These are phyloP conservation scores for Priceomyces haplophilus DNA, from an alignment of 805 yeast species.

Conservation along the genomic window DNA sequence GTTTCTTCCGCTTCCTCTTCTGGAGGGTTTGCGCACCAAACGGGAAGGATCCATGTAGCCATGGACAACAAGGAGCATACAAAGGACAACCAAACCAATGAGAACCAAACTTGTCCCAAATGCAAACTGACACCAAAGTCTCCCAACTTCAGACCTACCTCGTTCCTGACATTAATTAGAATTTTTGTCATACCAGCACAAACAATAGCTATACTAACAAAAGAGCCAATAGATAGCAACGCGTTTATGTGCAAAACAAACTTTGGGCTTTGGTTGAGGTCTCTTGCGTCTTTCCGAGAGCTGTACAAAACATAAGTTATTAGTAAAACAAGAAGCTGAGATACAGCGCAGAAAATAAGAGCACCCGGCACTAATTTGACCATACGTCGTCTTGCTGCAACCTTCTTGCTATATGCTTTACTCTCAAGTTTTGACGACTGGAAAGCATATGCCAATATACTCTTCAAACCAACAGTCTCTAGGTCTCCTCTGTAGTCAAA, in stretches of 20 bases:
- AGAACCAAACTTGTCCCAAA: slow-evolving; percentile 42
- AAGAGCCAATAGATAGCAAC: slow-evolving; percentile 32
- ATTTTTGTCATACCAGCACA: slow-evolving; percentile 27
- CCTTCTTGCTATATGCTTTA: slow-evolving; percentile 8
- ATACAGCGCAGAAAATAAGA: slow-evolving; percentile 22
- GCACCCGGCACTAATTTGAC: slow-evolving; percentile 25
- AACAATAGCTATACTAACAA: slow-evolving; percentile 27
- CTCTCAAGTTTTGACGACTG: slow-evolving; percentile 14
- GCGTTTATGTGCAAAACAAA: slow-evolving; percentile 37
- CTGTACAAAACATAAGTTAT: slow-evolving; percentile 36
- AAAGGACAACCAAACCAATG: slow-evolving; percentile 38
- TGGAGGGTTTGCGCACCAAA: slow-evolving; percentile 53
- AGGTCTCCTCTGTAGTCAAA: slow-evolving; percentile 48
- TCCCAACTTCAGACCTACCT: slow-evolving; percentile 32
- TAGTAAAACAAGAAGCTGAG: slow-evolving; percentile 28
- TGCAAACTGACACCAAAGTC: slow-evolving; percentile 46
- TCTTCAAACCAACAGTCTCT: slow-evolving; percentile 36
- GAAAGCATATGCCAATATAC: slow-evolving; percentile 50
- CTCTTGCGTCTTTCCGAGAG: slow-evolving; percentile 28
- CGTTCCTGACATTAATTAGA: slow-evolving; percentile 21
- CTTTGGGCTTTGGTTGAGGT: slow-evolving; percentile 30
- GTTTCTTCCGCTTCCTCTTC: slow-evolving; percentile 17
- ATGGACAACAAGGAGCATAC: slow-evolving; percentile 20
- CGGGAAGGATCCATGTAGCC: slow-evolving; percentile 36
- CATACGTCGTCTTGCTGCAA: slow-evolving; percentile 14